Evolutionary conservation across 1,284 basidiomycete genomes (phyloP).

Genomic region (Vanrija sp.): DNA sequence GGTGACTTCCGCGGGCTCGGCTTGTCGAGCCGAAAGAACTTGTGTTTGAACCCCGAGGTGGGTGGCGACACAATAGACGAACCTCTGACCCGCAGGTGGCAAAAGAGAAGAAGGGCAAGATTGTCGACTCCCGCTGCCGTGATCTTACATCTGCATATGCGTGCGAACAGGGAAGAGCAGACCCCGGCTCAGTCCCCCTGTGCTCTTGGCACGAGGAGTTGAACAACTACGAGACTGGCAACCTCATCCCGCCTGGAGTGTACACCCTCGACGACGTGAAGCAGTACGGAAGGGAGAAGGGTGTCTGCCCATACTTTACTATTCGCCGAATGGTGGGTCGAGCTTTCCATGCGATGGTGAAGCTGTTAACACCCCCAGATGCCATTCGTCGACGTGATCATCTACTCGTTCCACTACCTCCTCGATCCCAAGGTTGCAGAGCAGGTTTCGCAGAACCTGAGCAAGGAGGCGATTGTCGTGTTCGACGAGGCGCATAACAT

Average conservation of each 20-base stretch:
- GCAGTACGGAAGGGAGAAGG: constrained; percentile 79
- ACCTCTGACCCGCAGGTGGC: constrained; percentile 59
- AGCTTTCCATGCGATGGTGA: not conserved
- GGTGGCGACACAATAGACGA: constrained; percentile 25
- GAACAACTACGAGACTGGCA: constrained; percentile 75
- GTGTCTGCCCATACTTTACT: constrained; percentile 92
- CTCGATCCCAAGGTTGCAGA: constrained; percentile 99
- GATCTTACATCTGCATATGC: constrained; percentile 86
- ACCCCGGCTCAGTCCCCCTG: constrained; percentile 88
- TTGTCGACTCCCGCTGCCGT: constrained; percentile 93
- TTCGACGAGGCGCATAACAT: constrained; percentile 99
- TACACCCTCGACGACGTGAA: constrained; percentile 94
- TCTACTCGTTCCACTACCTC: constrained; percentile 99
- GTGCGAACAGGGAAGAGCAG: constrained; percentile 77
- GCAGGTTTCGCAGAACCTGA: constrained; percentile 96
- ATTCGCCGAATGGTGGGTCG: constrained; percentile 84
- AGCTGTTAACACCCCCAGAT: constrained; percentile 57
- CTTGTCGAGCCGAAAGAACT: constrained; percentile 90
- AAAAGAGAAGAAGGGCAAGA: constrained; percentile 96
- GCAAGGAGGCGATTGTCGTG: constrained; percentile 96
- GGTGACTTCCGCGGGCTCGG: constrained; percentile 83
- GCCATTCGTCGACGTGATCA: constrained; percentile 91
- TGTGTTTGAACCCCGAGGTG: constrained; percentile 94
- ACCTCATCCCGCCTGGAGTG: constrained; percentile 79
- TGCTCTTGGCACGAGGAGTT: constrained; percentile 94